Evolutionary conservation across 352 stramenopile genomes (phyloP), one percentile per base, ranked within the genome.

Genomic region (Pythium graminicola): DNA sequence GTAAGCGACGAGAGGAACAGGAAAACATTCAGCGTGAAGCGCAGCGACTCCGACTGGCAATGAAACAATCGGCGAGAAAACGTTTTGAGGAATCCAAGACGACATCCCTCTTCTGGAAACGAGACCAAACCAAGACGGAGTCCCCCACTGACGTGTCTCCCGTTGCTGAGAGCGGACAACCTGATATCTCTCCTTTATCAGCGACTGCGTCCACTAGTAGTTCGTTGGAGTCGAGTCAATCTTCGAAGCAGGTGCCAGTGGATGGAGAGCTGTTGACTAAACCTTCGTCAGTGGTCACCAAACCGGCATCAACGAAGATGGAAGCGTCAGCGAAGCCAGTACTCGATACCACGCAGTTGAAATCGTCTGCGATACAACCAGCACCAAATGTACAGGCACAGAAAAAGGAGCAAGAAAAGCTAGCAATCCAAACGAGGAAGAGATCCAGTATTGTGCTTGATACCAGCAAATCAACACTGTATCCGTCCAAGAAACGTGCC

Each of bases 71-170:
- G 2, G 82, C 80, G 1, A 74, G 85, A 39, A 89, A 90, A 50
- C 65, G 80, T 2, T 71, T 90, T 31, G 80, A 91, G 62, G 70
- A 87, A 62, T 76, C 80, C 4, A 88, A 83, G 55, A 70, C 73
- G n/a, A 86, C 59, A 22, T 79, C 70, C 27, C 53, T 67, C 1
- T 84, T 85, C 41, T 86, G 75, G 73, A 83, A 85, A 57, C 59
- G 73, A 16, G 73, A 86, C 23, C 60, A 82, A 19, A 28, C 67
- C 13, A 85, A 81, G 27, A 8, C 17, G 1, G 46, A 53, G 0
- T 14, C 11, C 33, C 45, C 29, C 22, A 8, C 22, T 10, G 32
- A 53, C 4, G 9, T 41, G 17, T 28, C 17, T 31, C 3, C 29
- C 7, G 19, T n/a, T 20, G 20, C 8, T 29, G 40, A 28, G 22